Percentiles rank a stretch among this genome's conserved stretches.
Evolutionary conservation across 257 asterid genomes (phyloP).

Genomic region (Anisodus tanguticus): DNA sequence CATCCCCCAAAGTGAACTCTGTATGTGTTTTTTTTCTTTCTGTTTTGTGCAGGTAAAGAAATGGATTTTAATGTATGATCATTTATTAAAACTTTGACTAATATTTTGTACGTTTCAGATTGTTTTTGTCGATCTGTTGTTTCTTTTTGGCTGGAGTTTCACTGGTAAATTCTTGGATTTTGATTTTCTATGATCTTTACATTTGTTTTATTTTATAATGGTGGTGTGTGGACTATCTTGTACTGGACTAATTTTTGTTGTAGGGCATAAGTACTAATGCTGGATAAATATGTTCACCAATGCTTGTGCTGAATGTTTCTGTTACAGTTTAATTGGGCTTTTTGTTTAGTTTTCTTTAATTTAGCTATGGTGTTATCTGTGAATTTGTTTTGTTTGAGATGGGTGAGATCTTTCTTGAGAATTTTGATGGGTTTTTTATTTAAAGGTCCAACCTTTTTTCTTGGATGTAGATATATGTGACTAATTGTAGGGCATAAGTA

Average conservation of each 20-base stretch:
- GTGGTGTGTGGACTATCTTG: too few species aligned
- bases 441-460: not conserved
- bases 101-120: slow-evolving; percentile 49
- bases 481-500: too few species aligned
- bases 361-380: not conserved
- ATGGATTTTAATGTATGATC: slow-evolving; percentile 30
- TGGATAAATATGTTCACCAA: not conserved
- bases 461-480: slow-evolving; percentile 46
- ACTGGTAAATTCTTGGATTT: slow-evolving; percentile 48
- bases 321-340: not conserved
- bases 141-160: slow-evolving; percentile 47
- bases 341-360: not conserved
- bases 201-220: too few species aligned
- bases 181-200: not conserved
- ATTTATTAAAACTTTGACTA: slow-evolving; percentile 31
- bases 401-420: not conserved
- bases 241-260: not conserved
- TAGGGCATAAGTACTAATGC: not conserved
- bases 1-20: slow-evolving; percentile 43
- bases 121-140: slow-evolving; percentile 60
- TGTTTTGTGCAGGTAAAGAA: not conserved
- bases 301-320: not conserved
- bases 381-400: too few species aligned
- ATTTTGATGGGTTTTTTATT: too few species aligned
- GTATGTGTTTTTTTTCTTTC: not conserved